phyloP scores from a whole-genome alignment of 495 filamentous ascomycete genomes.

The Lichina pygmaea region DNA sequence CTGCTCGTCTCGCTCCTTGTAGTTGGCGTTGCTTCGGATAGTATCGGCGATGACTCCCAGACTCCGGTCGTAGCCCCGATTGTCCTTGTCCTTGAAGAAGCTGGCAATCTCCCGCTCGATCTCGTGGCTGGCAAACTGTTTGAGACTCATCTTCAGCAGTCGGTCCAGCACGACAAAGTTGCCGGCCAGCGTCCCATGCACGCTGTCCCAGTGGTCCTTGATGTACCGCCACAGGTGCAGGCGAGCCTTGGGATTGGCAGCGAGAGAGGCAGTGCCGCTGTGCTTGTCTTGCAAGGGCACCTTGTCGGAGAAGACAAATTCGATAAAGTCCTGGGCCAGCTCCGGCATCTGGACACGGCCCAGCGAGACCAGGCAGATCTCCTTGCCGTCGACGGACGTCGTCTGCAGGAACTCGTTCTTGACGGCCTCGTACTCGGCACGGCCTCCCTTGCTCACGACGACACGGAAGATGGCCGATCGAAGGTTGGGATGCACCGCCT shows the following conservation, averaged over 20 bases:
- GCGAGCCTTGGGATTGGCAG: conserved; percentile 41
- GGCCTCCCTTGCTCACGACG: conserved; percentile 39
- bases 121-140: conserved; percentile 43
- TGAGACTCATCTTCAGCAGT: conserved; percentile 49
- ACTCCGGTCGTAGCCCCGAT: conserved; percentile 50
- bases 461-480: conserved; percentile 56
- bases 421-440: conserved; percentile 39
- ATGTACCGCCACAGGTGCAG: conserved; percentile 59
- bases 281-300: conserved; percentile 68
- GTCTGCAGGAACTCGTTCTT: conserved; percentile 62
- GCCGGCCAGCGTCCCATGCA: conserved; percentile 37
- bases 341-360: conserved; percentile 43
- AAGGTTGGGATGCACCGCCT: conserved; percentile 52
- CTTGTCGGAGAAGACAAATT: conserved; percentile 55
- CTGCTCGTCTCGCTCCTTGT: conserved; percentile 43
- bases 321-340: conserved; percentile 40
- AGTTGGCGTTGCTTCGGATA: conserved; percentile 49
- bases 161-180: conserved; percentile 76
- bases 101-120: conserved; percentile 47
- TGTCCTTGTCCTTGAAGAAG: conserved; percentile 70
- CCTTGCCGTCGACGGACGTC: conserved; percentile 66
- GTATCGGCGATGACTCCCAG: conserved; percentile 57
- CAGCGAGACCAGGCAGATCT: conserved; percentile 51
- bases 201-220: conserved; percentile 45
- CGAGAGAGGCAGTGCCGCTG: conserved; percentile 42